A percentile compares a stretch with the other conserved stretches of the same genome.
Conservation (phyloP, 495 filamentous ascomycete species). For the Penicillium fimorum region DNA sequence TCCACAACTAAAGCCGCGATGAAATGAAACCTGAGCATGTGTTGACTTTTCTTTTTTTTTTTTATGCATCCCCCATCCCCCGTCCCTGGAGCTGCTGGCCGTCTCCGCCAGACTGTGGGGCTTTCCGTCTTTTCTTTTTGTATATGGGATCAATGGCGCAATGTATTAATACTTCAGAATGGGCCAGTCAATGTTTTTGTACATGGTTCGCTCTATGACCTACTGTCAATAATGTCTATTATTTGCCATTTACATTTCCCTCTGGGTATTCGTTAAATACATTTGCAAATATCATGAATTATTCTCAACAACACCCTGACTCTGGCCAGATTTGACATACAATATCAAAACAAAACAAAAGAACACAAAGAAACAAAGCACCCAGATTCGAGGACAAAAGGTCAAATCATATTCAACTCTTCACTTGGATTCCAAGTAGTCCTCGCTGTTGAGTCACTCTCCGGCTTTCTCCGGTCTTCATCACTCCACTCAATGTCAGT, state of each 20-base stretch:
- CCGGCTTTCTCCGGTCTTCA: neutral
- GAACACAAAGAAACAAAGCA: neutral
- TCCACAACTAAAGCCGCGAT: slow-evolving; percentile 31
- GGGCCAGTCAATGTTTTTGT: slow-evolving; percentile 24
- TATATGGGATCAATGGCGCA: slow-evolving; percentile 12
- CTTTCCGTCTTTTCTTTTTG: slow-evolving; percentile 16
- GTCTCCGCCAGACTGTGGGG: slow-evolving; percentile 29
- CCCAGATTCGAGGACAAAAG: neutral
- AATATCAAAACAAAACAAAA: neutral
- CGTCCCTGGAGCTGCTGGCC: slow-evolving; percentile 38
- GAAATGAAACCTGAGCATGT: slow-evolving; percentile 15
- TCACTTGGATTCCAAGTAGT: slow-evolving; percentile 17
- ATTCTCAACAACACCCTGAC: neutral
- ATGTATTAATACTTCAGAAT: slow-evolving; percentile 34
- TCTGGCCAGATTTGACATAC: neutral
- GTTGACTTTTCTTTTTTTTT: slow-evolving; percentile 16
- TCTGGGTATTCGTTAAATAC: neutral
- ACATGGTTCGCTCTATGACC: slow-evolving; percentile 25
- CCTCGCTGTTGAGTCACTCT: neutral
- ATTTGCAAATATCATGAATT: slow-evolving; percentile 1
- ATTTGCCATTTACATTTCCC: slow-evolving; percentile 1
- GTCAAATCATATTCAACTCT: slow-evolving; percentile 18
- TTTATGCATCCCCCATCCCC: slow-evolving; percentile 17
- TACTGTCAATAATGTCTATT: slow-evolving; percentile 35
- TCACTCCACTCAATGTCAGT: slow-evolving; percentile 16